A percentile compares a stretch with the other conserved stretches of the same genome.
phyloP scores from a whole-genome alignment of 2,329 filamentous ascomycete genomes.

The Salinomyces thailandicus region DNA sequence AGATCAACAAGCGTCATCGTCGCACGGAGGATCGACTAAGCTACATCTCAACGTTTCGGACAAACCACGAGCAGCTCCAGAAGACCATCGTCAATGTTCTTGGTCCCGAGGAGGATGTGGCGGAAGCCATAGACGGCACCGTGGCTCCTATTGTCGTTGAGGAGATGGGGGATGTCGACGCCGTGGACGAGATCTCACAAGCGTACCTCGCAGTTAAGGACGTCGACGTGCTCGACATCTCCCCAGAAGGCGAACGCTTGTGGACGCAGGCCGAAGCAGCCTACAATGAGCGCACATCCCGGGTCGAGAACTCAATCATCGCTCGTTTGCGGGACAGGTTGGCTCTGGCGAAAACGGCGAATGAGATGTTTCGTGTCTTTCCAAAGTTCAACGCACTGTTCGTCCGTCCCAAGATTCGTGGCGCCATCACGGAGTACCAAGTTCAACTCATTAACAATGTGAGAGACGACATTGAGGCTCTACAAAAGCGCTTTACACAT shows the following conservation, averaged over 20 bases:
- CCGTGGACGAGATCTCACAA: slow-evolving; percentile 88
- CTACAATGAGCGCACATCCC: slow-evolving; percentile 93
- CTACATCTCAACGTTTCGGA: slow-evolving; percentile 88
- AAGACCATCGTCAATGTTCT: slow-evolving; percentile 95
- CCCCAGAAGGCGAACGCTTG: slow-evolving; percentile 73
- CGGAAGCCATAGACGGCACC: slow-evolving; percentile 43
- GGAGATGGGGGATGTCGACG: slow-evolving; percentile 94
- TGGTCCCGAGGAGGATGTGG: slow-evolving; percentile 49
- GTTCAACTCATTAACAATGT: slow-evolving; percentile 97
- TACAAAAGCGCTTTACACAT: slow-evolving; percentile 97
- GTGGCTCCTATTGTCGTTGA: slow-evolving; percentile 67
- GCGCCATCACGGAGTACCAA: slow-evolving; percentile 96
- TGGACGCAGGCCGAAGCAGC: slow-evolving; percentile 92
- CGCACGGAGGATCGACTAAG: slow-evolving; percentile 83
- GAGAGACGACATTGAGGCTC: slow-evolving; percentile 82
- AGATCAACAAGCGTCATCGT: slow-evolving; percentile 77
- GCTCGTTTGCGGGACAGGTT: slow-evolving; percentile 82
- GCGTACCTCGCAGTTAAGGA: slow-evolving; percentile 91
- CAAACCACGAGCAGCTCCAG: slow-evolving; percentile 95
- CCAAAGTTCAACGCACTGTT: slow-evolving; percentile 99
- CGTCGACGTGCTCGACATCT: slow-evolving; percentile 88
- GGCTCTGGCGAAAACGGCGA: slow-evolving; percentile 90
- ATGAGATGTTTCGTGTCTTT: slow-evolving; percentile 99
- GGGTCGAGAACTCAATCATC: slow-evolving; percentile 98
- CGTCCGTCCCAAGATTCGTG: slow-evolving; percentile 95